These are phyloP conservation scores for Camelina sativa DNA, from an alignment of 345 rosid species.

Conservation along the genomic window DNA sequence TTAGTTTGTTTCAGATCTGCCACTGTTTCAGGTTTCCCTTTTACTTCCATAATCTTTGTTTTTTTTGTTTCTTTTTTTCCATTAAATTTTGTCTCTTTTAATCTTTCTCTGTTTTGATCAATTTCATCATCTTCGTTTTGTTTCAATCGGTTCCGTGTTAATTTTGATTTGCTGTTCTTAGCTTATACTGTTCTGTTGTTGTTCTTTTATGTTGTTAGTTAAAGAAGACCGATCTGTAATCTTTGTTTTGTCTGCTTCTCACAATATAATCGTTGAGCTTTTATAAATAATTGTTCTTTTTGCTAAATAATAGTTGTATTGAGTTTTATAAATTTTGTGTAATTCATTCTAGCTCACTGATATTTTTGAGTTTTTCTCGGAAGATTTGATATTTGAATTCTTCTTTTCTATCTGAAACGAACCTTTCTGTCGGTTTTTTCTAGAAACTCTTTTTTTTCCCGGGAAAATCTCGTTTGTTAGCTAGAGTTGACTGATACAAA, in stretches of 20 bases:
- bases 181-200: conserved; percentile 12
- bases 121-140: background rate
- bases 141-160: background rate
- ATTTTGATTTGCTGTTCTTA: background rate
- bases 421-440: conserved; percentile 34
- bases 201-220: background rate
- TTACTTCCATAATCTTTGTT: background rate
- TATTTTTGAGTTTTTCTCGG: background rate
- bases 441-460: conserved; percentile 7
- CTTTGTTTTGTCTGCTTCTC: conserved; percentile 13
- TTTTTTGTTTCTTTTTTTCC: too few species aligned
- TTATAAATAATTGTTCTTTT: background rate
- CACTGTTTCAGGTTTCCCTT: conserved; percentile 36
- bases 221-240: conserved; percentile 27
- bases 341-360: too few species aligned
- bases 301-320: too few species aligned
- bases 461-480: conserved; percentile 34
- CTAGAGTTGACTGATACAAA: conserved; percentile 40
- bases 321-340: conserved; percentile 9
- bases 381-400: conserved; percentile 26
- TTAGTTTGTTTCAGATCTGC: conserved; percentile 33
- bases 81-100: background rate
- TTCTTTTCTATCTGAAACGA: conserved; percentile 29
- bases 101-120: conserved; percentile 30
- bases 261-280: conserved; percentile 26